Base-by-base conservation (phyloP, 2,329 filamentous ascomycete species). In the Monosporascus sp. region DNA sequence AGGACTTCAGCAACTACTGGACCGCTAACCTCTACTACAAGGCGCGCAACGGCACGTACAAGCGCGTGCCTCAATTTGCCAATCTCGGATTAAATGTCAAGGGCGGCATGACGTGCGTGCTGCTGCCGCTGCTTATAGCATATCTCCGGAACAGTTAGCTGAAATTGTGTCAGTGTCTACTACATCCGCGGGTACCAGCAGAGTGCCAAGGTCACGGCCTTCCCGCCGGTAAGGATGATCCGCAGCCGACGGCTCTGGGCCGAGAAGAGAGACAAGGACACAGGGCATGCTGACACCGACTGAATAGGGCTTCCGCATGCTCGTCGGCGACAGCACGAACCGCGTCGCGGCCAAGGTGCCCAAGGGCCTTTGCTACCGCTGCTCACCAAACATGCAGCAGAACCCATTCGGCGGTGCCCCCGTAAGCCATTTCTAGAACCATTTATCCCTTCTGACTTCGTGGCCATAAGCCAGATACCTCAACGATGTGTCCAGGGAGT, bases 1-100 rank as follows among this genome's bases (percentile, higher is more conserved):
- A 67, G 52, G 65, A 68, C 50, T 67, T 66, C 58, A 64, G 61
- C 54, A 68, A 68, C 58, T 68, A 68, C 56, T 68, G 65, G 65
- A 68, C 65, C 24, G 64, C 65, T 31, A 65, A 63, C 54, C 55
- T 68, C 27, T 68, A 68, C 59, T 68, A 65, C 61, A 63, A 63
- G 49, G 65, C 65, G 20, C 57, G 60, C 45, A 68, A 68, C 56
- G 65, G 65, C 35, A 65, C 63, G 26, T 68, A 59, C 62, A 67
- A 63, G 58, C 61, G 65, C 27, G 65, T 68, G 17, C 65, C 65
- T 9, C 65, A 67, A 54, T 50, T 66, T 54, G 58, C 62, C 37
- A 68, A 68, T 55, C 58, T 67, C 3, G 65, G 65, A 14, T 63
- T 68, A 38, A 52, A 52, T 44, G 63, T 65, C 55, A 31, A 66